These are phyloP conservation scores for Ogataea polymorpha DNA, from an alignment of 805 yeast species.

Conservation along the genomic window DNA sequence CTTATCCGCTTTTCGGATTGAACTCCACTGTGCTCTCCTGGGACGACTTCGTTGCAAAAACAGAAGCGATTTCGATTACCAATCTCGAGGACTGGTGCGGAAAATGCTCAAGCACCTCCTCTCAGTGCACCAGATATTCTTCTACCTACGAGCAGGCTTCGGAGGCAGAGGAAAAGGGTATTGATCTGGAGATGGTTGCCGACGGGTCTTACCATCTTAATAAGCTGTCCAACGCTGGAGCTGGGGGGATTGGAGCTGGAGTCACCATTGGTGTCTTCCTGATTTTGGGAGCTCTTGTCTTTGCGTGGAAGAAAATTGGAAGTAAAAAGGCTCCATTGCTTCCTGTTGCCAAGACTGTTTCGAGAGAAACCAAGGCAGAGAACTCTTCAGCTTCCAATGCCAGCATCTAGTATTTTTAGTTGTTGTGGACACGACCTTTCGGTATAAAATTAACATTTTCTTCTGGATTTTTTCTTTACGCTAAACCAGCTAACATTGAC, in stretches of 20 bases:
- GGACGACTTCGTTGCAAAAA: conserved; percentile 33
- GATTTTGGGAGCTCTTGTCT: conserved; percentile 32
- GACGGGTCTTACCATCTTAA: conserved; percentile 28
- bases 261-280: conserved; percentile 44
- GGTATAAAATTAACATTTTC: background rate
- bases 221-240: conserved; percentile 37
- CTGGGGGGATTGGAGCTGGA: conserved; percentile 54
- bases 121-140: conserved; percentile 36
- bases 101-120: conserved; percentile 32
- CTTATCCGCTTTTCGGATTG: conserved; percentile 39
- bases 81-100: conserved; percentile 38
- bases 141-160: conserved; percentile 32
- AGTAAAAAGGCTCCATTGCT: background rate
- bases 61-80: conserved; percentile 28
- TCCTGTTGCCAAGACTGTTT: conserved; percentile 1
- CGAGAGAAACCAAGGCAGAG: background rate
- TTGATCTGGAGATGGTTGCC: conserved; percentile 27
- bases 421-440: conserved; percentile 2
- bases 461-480: conserved; percentile 9
- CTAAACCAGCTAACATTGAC: conserved; percentile 29
- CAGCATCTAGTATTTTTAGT: background rate
- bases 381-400: background rate
- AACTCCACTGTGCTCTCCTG: conserved; percentile 33
- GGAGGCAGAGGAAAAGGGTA: conserved; percentile 30
- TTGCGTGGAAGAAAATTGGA: conserved; percentile 20